phyloP scores from a whole-genome alignment of 2,329 filamentous ascomycete genomes.

The Trichoderma sp. region DNA sequence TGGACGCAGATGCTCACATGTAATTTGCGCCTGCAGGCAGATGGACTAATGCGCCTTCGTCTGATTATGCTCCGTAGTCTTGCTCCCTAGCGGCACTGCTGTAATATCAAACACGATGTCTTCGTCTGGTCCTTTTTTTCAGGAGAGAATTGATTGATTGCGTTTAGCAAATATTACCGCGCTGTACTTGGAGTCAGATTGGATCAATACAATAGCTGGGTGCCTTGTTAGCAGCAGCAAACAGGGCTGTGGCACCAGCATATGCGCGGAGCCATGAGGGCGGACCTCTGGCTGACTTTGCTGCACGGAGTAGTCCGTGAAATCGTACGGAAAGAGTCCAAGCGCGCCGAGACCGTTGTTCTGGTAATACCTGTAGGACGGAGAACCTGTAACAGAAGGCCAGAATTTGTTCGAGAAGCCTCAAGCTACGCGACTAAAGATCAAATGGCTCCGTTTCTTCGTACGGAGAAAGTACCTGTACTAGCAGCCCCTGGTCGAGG shows the following conservation, averaged over 20 bases:
- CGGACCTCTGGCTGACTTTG: neutral
- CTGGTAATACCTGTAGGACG: neutral
- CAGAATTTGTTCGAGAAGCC: conserved; percentile 15
- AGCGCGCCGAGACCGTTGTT: conserved; percentile 1
- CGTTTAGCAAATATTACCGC: neutral
- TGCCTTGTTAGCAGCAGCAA: neutral
- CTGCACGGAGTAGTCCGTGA: conserved; percentile 7
- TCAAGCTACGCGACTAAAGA: neutral
- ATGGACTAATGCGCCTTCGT: conserved; percentile 7
- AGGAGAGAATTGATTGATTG: neutral
- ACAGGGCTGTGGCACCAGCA: neutral
- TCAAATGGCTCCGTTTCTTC: neutral
- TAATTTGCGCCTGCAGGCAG: conserved; percentile 1
- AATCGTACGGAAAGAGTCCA: neutral
- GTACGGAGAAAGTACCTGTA: conserved; percentile 4
- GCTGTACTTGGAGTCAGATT: neutral
- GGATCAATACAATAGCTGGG: too few relatives aligned
- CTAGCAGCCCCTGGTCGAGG: neutral
- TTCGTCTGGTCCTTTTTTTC: neutral
- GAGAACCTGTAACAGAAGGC: neutral
- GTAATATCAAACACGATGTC: neutral
- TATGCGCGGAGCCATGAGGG: neutral
- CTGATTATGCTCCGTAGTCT: neutral
- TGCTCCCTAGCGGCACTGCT: neutral
- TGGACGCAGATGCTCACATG: conserved; percentile 8